These are phyloP conservation scores for Plantago elongata DNA, from an alignment of 257 asterid genomes.

Conservation along the genomic window DNA sequence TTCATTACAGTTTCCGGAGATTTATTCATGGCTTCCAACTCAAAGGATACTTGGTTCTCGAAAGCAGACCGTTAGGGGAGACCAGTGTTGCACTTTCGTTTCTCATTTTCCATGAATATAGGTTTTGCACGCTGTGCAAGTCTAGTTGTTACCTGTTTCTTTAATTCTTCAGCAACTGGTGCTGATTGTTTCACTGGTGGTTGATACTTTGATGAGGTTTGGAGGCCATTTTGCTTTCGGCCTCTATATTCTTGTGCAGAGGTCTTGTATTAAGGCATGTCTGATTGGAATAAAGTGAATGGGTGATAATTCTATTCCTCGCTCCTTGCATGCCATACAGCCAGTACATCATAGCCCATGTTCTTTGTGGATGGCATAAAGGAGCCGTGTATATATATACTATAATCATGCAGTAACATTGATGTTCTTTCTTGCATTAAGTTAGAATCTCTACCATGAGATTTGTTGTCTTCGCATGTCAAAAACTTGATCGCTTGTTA, in stretches of 20 bases:
- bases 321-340: constrained; percentile 59
- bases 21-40: constrained; percentile 24
- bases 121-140: background rate
- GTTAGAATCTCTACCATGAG: too few relatives aligned
- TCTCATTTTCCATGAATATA: constrained; percentile 18
- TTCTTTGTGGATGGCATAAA: constrained; percentile 35
- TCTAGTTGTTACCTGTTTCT: background rate
- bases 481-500: too few relatives aligned
- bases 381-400: constrained; percentile 39
- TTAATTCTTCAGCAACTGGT: background rate
- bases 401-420: background rate
- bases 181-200: too few relatives aligned
- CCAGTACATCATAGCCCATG: constrained; percentile 18
- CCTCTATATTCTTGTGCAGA: background rate
- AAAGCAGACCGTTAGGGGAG: constrained; percentile 16
- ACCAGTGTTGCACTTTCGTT: constrained; percentile 11
- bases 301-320: constrained; percentile 27
- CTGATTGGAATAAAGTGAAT: background rate
- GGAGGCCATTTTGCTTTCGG: background rate
- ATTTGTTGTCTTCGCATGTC: too few relatives aligned
- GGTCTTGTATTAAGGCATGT: background rate
- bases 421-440: background rate
- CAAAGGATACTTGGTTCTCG: constrained; percentile 24
- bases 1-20: background rate
- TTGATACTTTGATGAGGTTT: background rate